phyloP scores from a whole-genome alignment of 768 basidiomycete species.

The Hygrophorus pudorinus region DNA sequence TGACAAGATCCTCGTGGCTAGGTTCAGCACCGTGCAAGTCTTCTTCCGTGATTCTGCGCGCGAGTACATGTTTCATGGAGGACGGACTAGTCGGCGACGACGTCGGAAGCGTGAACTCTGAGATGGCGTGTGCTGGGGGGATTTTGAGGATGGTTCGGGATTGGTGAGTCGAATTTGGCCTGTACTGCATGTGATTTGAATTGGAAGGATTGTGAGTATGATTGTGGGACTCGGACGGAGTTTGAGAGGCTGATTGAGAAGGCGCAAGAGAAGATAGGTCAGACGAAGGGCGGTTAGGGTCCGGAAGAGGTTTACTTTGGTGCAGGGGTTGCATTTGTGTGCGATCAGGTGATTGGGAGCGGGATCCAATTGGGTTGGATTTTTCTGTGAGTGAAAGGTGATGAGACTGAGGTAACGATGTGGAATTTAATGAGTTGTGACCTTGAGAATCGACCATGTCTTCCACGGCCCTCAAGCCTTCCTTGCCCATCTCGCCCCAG shows the following conservation, averaged over 20 bases:
- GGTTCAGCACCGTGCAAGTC: conserved; percentile 9
- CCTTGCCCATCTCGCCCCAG: conserved; percentile 61
- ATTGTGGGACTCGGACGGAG: conserved; percentile 13
- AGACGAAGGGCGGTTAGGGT: conserved; percentile 25
- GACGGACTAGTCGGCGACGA: not conserved
- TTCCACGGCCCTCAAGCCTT: conserved; percentile 38
- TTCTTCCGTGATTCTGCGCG: conserved; percentile 26
- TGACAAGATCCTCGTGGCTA: too few relatives aligned
- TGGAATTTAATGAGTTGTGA: not conserved
- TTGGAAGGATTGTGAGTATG: conserved; percentile 10
- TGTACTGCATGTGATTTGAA: conserved; percentile 3
- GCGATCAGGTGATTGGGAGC: too few relatives aligned
- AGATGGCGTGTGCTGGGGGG: conserved; percentile 45
- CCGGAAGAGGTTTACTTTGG: conserved; percentile 20
- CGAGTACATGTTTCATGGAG: conserved; percentile 15
- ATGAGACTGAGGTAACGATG: too few relatives aligned
- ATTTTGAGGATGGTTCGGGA: conserved; percentile 24
- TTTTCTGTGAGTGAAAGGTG: not conserved
- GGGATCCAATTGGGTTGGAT: not conserved
- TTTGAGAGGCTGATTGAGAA: conserved; percentile 71
- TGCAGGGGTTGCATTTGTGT: too few relatives aligned
- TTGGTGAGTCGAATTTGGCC: not conserved
- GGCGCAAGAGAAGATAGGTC: conserved; percentile 60
- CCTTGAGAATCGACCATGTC: conserved; percentile 19
- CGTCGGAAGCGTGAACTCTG: conserved; percentile 22